Evolutionary conservation across 306 rosid species (phyloP).

Genomic region (Vigna unguiculata): DNA sequence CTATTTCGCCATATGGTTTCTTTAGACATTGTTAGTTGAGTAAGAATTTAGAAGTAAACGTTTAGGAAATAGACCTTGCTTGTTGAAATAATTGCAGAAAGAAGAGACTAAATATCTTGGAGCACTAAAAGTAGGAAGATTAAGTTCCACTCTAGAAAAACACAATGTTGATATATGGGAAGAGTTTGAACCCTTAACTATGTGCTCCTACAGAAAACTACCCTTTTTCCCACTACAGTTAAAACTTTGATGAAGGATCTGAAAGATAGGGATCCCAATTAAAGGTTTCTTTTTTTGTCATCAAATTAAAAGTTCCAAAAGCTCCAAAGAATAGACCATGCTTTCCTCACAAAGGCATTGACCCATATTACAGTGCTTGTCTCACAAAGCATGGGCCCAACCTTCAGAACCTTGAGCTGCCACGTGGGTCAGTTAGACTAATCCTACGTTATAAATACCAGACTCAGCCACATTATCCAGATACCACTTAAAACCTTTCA

Average conservation of each 20-base stretch:
- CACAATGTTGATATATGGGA: background rate
- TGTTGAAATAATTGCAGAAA: background rate
- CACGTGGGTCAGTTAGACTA: slow-evolving; percentile 58
- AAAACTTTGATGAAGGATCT: slow-evolving; percentile 16
- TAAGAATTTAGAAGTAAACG: background rate
- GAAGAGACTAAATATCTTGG: background rate
- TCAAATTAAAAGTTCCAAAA: slow-evolving; percentile 15
- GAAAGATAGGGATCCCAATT: slow-evolving; percentile 30
- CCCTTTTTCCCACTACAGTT: slow-evolving; percentile 28
- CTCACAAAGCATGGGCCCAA: slow-evolving; percentile 51
- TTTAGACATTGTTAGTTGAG: background rate
- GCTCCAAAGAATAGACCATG: slow-evolving; percentile 39
- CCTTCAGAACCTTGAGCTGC: slow-evolving; percentile 55
- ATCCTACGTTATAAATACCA: slow-evolving; percentile 54
- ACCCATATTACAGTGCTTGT: slow-evolving; percentile 48
- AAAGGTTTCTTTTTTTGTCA: slow-evolving; percentile 11
- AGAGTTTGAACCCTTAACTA: background rate
- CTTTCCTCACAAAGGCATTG: slow-evolving; percentile 45
- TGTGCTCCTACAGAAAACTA: slow-evolving; percentile 9
- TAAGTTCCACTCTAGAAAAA: slow-evolving; percentile 16
- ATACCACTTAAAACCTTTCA: slow-evolving; percentile 41
- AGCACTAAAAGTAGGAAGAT: background rate
- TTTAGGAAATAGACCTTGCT: background rate
- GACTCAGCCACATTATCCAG: slow-evolving; percentile 50
- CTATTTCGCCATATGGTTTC: slow-evolving; percentile 35